phyloP scores from a whole-genome alignment of 108 stramenopile species.

The Stephanodiscus triporus region DNA sequence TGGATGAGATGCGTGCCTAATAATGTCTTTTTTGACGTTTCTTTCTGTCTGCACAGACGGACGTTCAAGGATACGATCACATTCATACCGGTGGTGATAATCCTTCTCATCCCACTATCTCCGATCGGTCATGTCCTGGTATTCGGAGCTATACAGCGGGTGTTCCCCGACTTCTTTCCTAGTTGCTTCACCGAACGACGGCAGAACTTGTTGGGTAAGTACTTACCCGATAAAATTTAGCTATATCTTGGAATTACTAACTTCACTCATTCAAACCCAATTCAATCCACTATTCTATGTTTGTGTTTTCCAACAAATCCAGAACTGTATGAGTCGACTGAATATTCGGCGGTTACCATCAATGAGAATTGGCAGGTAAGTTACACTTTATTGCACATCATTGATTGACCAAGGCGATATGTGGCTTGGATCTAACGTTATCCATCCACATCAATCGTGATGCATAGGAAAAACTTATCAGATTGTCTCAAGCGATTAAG shows the following conservation, averaged over 20 bases:
- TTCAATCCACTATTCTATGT: not conserved
- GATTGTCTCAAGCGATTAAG: constrained; percentile 22
- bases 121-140: constrained; percentile 97
- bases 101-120: constrained; percentile 93
- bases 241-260: not conserved
- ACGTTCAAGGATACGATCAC: constrained; percentile 95
- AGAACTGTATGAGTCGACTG: constrained; percentile 85
- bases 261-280: not conserved
- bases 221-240: not conserved
- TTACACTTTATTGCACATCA: not conserved
- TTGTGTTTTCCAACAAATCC: not conserved
- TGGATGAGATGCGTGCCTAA: not conserved
- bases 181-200: constrained; percentile 95
- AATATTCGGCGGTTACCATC: constrained; percentile 84
- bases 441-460: not conserved
- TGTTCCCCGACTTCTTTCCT: constrained; percentile 98
- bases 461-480: constrained; percentile 22
- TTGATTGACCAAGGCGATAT: not conserved
- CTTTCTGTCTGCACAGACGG: constrained; percentile 53
- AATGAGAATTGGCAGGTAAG: constrained; percentile 67
- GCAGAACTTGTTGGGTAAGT: constrained; percentile 84
- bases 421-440: not conserved
- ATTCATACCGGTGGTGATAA: constrained; percentile 95
- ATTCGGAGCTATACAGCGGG: constrained; percentile 95
- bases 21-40: not conserved